Conservation (phyloP, 2,329 filamentous ascomycete species). For the Clonostachys solani region DNA sequence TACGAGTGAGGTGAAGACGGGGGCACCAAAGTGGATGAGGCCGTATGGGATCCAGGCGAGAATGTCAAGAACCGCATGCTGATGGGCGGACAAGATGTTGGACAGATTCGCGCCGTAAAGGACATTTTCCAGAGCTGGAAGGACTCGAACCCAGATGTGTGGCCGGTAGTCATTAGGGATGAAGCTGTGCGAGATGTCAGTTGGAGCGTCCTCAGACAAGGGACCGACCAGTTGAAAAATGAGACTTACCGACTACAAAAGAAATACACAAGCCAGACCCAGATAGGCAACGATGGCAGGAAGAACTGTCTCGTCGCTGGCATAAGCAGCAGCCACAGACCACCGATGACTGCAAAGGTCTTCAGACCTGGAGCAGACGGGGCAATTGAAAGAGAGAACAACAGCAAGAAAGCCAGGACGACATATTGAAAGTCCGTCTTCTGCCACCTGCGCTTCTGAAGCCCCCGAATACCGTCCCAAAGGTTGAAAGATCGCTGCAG, state of each 20-base stretch:
- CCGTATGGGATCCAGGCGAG: constrained; percentile 94
- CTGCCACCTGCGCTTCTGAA: constrained; percentile 77
- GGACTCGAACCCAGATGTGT: constrained; percentile 91
- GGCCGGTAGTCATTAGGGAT: constrained; percentile 85
- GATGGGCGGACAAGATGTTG: constrained; percentile 90
- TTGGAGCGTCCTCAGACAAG: neutral
- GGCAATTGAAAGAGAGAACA: constrained; percentile 82
- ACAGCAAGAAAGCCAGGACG: constrained; percentile 65
- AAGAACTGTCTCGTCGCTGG: constrained; percentile 90
- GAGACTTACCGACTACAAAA: constrained; percentile 81
- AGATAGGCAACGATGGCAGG: constrained; percentile 79
- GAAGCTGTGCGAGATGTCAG: constrained; percentile 53
- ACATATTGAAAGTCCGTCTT: constrained; percentile 83
- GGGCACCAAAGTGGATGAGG: constrained; percentile 82
- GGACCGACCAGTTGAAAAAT: neutral
- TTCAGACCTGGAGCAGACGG: constrained; percentile 78
- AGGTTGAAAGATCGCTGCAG: constrained; percentile 82
- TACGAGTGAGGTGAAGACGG: constrained; percentile 70
- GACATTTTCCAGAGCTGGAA: constrained; percentile 93
- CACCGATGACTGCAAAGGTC: constrained; percentile 62
- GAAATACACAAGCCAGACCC: constrained; percentile 86
- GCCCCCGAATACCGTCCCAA: constrained; percentile 68
- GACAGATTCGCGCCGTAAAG: constrained; percentile 93
- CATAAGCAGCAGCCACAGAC: constrained; percentile 69
- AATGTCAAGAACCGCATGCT: constrained; percentile 77